Base-by-base conservation (phyloP, 495 filamentous ascomycete species). In the Pyrenula massariospora region DNA sequence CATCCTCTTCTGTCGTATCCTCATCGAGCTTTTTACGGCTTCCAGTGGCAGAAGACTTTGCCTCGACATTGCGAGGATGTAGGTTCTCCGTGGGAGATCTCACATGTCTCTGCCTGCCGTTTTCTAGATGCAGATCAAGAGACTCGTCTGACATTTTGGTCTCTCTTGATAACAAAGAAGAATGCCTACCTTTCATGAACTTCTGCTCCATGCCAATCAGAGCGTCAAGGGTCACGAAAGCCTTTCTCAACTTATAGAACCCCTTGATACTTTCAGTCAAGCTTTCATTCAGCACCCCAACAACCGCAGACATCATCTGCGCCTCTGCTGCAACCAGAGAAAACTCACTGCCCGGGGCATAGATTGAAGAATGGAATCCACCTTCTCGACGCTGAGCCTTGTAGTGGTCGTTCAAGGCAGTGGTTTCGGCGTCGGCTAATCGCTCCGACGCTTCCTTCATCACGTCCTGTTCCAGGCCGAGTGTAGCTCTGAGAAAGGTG, bases 381-480 rank as follows among this genome's bases (percentile, higher is more conserved):
- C 78, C 73, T 8, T 72, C 65, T 2, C 75, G 72, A 48, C 77
- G 67, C 59, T 89, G 79, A 2, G 87, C 85, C 68, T 81, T 82
- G 57, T 86, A 84, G 66, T 89, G 86, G 57, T 95, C 88, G 55
- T 81, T 81, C 66, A 82, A 84, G n/a, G 89, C 86, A 48, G 77
- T 74, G 24, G 73, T 83, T 69, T 96, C 92, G n/a, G 89, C 88
- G 47, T 87, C 87, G 25, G 74, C 77, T 20, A 98, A 78, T 53
- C 80, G 75, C 52, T 82, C 82, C 19, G 83, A 80, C 15, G 93
- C 89, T 73, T 95, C 84, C 58, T 81, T 82, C 88, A 98, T 94
- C 56, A 95, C 75, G n/a, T 93, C 89, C 61, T 91, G 88, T 69
- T 98, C 93, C 64, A 96, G 94, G 3, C 94, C 92, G 10, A 98